Percentiles rank a stretch among this genome's conserved stretches.
Evolutionary conservation across 1,284 basidiomycete species (phyloP).

Genomic region (Psilocybe mexicana): DNA sequence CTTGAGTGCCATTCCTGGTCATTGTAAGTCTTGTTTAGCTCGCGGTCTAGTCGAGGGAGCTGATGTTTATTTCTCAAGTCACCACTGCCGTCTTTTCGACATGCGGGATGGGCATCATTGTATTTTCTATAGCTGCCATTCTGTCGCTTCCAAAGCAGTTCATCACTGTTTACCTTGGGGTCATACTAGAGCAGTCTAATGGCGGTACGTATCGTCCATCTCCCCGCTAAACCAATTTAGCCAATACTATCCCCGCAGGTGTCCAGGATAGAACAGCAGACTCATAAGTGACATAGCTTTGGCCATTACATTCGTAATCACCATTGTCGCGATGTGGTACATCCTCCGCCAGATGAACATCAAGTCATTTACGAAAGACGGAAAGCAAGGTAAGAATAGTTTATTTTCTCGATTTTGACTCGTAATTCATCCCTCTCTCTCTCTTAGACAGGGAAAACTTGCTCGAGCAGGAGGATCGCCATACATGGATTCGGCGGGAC

Average conservation of each 20-base stretch:
- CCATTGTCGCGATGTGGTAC: conserved; percentile 81
- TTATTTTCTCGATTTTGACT: conserved; percentile 2
- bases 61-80: no score
- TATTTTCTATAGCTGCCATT: no score
- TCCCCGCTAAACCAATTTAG: neutral
- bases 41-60: no score
- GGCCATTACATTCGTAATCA: conserved; percentile 67
- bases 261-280: conserved; percentile 46
- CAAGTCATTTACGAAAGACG: conserved; percentile 73
- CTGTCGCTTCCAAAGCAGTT: conserved; percentile 81
- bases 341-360: conserved; percentile 75
- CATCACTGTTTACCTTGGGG: conserved; percentile 74
- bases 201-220: conserved; percentile 31
- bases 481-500: conserved; percentile 27
- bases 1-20: conserved; percentile 80
- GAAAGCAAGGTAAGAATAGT: conserved; percentile 52
- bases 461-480: conserved; percentile 30
- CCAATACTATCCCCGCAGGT: conserved; percentile 30
- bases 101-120: no score
- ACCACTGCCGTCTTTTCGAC: no score
- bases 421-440: conserved; percentile 1
- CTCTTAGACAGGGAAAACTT: conserved; percentile 50
- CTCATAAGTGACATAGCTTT: conserved; percentile 69
- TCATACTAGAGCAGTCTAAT: conserved; percentile 52
- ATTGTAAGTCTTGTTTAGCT: conserved; percentile 48